A percentile compares a stretch with the other conserved stretches of the same genome.
Evolutionary conservation across 1,284 basidiomycete genomes (phyloP).

Genomic region (Inonotus obliquus): DNA sequence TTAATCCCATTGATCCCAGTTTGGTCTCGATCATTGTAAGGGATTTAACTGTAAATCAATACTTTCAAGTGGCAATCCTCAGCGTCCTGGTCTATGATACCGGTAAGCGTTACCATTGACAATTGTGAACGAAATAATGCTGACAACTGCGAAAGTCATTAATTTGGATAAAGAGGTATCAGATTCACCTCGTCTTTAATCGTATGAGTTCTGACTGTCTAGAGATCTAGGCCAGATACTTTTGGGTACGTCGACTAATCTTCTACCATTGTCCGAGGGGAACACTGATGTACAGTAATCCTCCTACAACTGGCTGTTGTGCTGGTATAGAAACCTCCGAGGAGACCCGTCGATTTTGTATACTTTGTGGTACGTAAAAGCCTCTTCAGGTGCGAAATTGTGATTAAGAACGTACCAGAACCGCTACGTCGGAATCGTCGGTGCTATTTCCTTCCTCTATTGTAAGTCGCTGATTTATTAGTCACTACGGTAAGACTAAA

Average conservation of each 20-base stretch:
- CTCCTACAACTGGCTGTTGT: neutral
- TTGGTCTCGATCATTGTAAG: neutral
- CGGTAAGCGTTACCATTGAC: neutral
- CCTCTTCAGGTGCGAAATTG: neutral
- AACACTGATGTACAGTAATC: neutral
- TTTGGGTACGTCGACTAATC: neutral
- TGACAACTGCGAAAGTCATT: neutral
- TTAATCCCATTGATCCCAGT: neutral
- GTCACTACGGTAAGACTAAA: neutral
- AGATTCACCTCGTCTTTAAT: no score
- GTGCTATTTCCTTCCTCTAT: neutral
- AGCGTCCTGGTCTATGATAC: neutral
- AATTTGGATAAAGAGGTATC: conserved; percentile 1
- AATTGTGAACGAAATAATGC: neutral
- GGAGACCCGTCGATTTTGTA: neutral
- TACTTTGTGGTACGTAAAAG: neutral
- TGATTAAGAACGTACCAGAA: neutral
- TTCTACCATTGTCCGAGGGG: neutral
- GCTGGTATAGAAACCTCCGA: neutral
- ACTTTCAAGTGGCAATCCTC: neutral
- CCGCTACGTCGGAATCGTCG: conserved; percentile 5
- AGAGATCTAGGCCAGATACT: conserved; percentile 1
- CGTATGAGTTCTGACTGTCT: neutral
- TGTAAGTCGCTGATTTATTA: neutral
- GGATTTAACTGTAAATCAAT: neutral